Evolutionary conservation across 1,284 basidiomycete species (phyloP).

Genomic region (Microbotryum lychnidis-dioicae): DNA sequence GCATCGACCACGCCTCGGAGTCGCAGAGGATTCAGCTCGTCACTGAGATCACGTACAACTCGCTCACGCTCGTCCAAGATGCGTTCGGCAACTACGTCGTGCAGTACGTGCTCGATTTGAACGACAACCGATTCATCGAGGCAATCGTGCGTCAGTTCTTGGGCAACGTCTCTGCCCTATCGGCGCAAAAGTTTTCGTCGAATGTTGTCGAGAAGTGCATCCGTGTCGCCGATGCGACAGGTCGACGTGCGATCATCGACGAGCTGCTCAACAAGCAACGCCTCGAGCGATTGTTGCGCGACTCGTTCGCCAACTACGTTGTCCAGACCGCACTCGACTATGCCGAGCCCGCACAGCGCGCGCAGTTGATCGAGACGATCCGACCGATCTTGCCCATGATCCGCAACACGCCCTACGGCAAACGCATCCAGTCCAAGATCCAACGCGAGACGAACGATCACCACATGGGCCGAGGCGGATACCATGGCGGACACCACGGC

Average conservation of each 20-base stretch:
- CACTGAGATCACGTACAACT: constrained; percentile 98
- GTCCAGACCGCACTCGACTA: constrained; percentile 85
- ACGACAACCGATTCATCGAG: constrained; percentile 96
- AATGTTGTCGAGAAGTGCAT: constrained; percentile 87
- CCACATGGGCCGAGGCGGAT: background rate
- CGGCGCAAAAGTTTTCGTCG: constrained; percentile 96
- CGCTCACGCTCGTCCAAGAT: constrained; percentile 94
- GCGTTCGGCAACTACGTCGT: constrained; percentile 60
- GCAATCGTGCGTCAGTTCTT: constrained; percentile 95
- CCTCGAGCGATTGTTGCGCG: constrained; percentile 85
- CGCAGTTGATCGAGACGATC: constrained; percentile 78
- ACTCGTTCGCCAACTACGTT: constrained; percentile 51
- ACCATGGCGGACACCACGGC: constrained; percentile 20
- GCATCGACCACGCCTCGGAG: constrained; percentile 96
- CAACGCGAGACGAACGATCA: constrained; percentile 44
- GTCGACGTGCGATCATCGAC: constrained; percentile 89
- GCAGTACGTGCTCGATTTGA: constrained; percentile 69
- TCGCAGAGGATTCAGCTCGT: constrained; percentile 93
- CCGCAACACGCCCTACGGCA: constrained; percentile 93
- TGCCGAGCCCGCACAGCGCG: constrained; percentile 77
- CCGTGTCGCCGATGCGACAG: constrained; percentile 89
- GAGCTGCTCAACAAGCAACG: constrained; percentile 90
- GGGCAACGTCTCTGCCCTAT: constrained; percentile 94
- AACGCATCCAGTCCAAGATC: constrained; percentile 93
- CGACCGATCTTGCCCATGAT: constrained; percentile 89